Percentiles rank a stretch among this genome's conserved stretches.
These are phyloP conservation scores for Acanthamoeba culbertsoni DNA, from an alignment of 208 protist species.

Conservation along the genomic window DNA sequence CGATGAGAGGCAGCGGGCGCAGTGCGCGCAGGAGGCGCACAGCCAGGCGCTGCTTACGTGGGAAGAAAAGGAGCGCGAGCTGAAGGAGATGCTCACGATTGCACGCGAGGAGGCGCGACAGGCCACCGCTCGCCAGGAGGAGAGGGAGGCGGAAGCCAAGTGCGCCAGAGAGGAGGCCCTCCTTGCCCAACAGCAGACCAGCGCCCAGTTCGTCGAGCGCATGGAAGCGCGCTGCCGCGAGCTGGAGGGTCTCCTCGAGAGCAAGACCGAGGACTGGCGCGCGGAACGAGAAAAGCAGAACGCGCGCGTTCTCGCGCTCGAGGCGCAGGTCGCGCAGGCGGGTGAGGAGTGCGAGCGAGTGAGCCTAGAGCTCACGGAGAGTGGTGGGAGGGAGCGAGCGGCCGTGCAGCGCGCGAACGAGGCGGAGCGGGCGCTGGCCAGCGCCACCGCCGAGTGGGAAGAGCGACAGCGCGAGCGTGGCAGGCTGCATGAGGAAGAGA, in stretches of 20 bases:
- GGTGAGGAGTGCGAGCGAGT: neutral
- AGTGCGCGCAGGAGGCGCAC: neutral
- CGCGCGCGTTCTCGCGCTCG: neutral
- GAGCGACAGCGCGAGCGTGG: neutral
- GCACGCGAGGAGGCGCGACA: neutral
- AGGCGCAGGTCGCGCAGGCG: neutral
- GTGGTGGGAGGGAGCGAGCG: neutral
- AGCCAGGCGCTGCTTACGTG: neutral
- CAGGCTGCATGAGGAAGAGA: neutral
- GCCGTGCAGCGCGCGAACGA: neutral
- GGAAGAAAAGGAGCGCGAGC: neutral
- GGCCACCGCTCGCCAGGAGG: neutral
- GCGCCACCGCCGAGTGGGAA: neutral
- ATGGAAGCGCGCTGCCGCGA: neutral
- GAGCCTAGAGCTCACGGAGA: neutral
- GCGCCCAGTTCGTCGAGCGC: too few species aligned
- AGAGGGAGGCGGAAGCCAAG: neutral
- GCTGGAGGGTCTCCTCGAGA: neutral
- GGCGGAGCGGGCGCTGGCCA: neutral
- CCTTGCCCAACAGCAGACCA: too few species aligned
- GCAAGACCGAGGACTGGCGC: neutral
- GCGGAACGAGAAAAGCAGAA: neutral
- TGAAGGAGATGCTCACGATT: neutral
- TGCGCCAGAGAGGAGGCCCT: neutral
- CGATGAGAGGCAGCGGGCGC: neutral